These are phyloP conservation scores for Iris macrosiphon DNA, from an alignment of 106 monocot species.

Conservation along the genomic window DNA sequence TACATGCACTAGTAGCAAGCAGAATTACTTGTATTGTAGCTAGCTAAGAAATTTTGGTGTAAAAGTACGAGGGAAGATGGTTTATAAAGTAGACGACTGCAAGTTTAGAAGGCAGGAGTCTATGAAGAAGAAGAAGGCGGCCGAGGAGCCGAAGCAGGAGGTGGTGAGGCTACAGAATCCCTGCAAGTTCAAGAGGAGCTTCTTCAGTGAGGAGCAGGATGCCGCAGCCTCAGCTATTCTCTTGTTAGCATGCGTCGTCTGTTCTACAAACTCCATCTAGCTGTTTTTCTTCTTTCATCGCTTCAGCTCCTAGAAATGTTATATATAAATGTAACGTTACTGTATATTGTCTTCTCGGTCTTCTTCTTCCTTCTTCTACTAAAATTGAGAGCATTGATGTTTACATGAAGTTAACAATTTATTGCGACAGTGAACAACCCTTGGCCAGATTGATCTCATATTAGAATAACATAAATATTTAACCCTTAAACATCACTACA, in stretches of 20 bases:
- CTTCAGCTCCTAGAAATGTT: too few species aligned
- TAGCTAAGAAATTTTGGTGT: background rate
- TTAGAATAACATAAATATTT: too few species aligned
- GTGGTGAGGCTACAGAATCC: conserved; percentile 18
- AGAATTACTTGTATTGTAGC: background rate
- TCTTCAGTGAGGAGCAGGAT: conserved; percentile 25
- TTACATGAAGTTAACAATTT: too few species aligned
- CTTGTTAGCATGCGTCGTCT: conserved; percentile 31
- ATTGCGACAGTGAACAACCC: too few species aligned
- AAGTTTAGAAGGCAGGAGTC: conserved; percentile 4
- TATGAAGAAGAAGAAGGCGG: conserved; percentile 18
- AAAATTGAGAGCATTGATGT: too few species aligned
- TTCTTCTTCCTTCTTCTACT: too few species aligned
- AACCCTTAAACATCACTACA: too few species aligned
- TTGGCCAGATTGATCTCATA: too few species aligned
- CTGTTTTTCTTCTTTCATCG: background rate
- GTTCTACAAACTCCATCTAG: conserved; percentile 9
- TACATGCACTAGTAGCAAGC: background rate
- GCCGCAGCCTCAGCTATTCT: conserved; percentile 28
- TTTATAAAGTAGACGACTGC: conserved; percentile 11
- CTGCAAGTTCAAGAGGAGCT: conserved; percentile 43
- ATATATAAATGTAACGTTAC: too few species aligned
- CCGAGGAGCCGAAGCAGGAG: conserved; percentile 10
- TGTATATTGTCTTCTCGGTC: too few species aligned
- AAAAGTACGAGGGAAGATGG: conserved; percentile 26